These are phyloP conservation scores for Tanacetum coccineum DNA, from an alignment of 129 eudicot genomes.

Conservation along the genomic window DNA sequence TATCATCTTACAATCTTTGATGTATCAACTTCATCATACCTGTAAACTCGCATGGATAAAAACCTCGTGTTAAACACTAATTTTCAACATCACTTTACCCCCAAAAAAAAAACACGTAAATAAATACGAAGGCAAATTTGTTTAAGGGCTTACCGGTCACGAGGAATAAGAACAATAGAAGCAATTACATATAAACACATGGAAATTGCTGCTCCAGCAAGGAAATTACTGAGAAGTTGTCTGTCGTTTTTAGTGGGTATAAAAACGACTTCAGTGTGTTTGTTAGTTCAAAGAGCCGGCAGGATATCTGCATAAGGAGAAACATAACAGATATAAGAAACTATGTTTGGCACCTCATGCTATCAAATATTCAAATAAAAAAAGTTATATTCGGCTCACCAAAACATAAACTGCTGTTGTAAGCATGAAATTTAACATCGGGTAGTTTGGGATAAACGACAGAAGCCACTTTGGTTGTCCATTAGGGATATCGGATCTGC, in stretches of 20 bases:
- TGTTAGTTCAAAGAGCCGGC: constrained; percentile 78
- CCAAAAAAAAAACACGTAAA: neutral
- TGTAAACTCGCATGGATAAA: constrained; percentile 17
- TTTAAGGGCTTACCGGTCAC: constrained; percentile 41
- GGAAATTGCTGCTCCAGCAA: constrained; percentile 84
- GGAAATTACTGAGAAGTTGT: constrained; percentile 64
- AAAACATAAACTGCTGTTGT: constrained; percentile 71
- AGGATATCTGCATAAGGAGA: constrained; percentile 59
- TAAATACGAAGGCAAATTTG: neutral
- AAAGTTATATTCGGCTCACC: constrained; percentile 43
- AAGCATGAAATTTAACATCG: constrained; percentile 83
- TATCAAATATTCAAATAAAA: constrained; percentile 7
- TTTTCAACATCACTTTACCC: neutral
- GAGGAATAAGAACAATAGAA: constrained; percentile 65
- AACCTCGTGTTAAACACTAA: constrained; percentile 14
- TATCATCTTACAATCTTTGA: constrained; percentile 24
- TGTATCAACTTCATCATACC: constrained; percentile 18
- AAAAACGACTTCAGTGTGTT: constrained; percentile 72
- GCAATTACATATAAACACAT: constrained; percentile 60
- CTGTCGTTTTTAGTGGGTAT: constrained; percentile 79
- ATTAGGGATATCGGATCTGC: constrained; percentile 84
- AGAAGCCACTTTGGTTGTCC: constrained; percentile 99
- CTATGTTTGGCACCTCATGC: constrained; percentile 1
- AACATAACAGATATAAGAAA: neutral
- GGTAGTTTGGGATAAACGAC: constrained; percentile 74